Evolutionary conservation across 2,329 filamentous ascomycete species (phyloP).

Genomic region (Fusarium neocosmosporiellum): DNA sequence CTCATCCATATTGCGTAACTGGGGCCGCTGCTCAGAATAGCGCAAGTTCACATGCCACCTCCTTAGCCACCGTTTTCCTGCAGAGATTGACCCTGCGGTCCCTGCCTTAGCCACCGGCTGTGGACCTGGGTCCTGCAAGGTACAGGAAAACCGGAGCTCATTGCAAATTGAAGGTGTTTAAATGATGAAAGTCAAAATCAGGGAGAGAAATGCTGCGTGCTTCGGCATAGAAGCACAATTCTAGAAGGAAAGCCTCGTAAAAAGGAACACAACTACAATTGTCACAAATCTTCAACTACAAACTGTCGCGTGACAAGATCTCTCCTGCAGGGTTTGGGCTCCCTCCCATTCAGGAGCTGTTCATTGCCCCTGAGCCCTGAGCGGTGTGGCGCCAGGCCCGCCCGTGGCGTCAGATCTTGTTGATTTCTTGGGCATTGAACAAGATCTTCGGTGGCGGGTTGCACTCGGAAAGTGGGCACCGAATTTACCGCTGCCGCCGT

Average conservation of each 20-base stretch:
- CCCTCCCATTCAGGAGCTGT: not conserved
- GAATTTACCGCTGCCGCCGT: constrained; percentile 16
- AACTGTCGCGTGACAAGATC: constrained; percentile 1
- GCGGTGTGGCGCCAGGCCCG: constrained; percentile 36
- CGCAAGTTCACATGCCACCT: constrained; percentile 20
- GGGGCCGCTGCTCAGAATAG: constrained; percentile 1
- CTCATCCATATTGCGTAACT: not conserved
- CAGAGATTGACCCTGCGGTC: constrained; percentile 14
- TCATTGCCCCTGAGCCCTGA: constrained; percentile 33
- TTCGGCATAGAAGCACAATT: not conserved
- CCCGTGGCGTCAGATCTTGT: constrained; percentile 21
- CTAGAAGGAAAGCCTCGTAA: not conserved
- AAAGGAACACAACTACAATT: not conserved
- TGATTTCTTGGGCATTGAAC: not conserved
- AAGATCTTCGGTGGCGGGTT: constrained; percentile 15
- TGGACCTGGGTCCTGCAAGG: constrained; percentile 8
- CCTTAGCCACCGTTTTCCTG: constrained; percentile 12
- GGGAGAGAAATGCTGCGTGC: not conserved
- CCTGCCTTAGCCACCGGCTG: constrained; percentile 6
- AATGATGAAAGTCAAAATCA: not conserved
- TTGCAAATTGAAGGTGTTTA: not conserved
- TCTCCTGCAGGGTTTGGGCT: constrained; percentile 5
- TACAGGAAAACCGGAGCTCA: not conserved
- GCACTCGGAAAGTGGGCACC: constrained; percentile 17
- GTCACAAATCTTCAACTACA: not conserved